These are phyloP conservation scores for Hypomyces rosellus DNA, from an alignment of 2,329 filamentous ascomycete genomes.

Conservation along the genomic window DNA sequence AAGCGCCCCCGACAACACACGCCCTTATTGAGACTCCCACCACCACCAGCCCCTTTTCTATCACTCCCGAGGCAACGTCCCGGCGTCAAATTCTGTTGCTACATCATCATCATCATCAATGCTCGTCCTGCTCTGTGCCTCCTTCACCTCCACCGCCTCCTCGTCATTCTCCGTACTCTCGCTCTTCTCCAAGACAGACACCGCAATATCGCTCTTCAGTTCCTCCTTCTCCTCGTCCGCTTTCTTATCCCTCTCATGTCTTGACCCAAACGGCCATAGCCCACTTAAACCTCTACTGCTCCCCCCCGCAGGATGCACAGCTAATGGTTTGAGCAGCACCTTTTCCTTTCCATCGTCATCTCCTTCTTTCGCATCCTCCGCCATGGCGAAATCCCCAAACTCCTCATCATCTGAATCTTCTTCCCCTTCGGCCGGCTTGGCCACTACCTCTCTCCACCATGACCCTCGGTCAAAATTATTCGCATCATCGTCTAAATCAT, in stretches of 20 bases:
- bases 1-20: background rate
- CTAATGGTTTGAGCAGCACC: conserved; percentile 49
- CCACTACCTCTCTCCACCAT: conserved; percentile 44
- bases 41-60: background rate
- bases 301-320: conserved; percentile 44
- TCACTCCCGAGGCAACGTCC: conserved; percentile 8
- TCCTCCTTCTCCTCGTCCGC: conserved; percentile 26
- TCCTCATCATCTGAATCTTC: conserved; percentile 53
- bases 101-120: conserved; percentile 55
- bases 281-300: conserved; percentile 41
- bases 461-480: conserved; percentile 30
- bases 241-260: conserved; percentile 24
- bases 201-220: conserved; percentile 15
- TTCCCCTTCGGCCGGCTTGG: conserved; percentile 33
- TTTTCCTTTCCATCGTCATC: conserved; percentile 29
- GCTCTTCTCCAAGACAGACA: conserved; percentile 3
- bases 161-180: conserved; percentile 31
- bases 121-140: conserved; percentile 49
- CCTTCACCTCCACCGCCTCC: conserved; percentile 44
- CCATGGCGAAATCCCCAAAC: conserved; percentile 63
- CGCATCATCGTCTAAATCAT: conserved; percentile 37
- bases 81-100: conserved; percentile 27
- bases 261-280: conserved; percentile 52
- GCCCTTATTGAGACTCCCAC: background rate
- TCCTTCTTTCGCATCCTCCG: conserved; percentile 39